Evolutionary conservation across 2,329 filamentous ascomycete species (phyloP).

Genomic region (Macrophomina tecta): DNA sequence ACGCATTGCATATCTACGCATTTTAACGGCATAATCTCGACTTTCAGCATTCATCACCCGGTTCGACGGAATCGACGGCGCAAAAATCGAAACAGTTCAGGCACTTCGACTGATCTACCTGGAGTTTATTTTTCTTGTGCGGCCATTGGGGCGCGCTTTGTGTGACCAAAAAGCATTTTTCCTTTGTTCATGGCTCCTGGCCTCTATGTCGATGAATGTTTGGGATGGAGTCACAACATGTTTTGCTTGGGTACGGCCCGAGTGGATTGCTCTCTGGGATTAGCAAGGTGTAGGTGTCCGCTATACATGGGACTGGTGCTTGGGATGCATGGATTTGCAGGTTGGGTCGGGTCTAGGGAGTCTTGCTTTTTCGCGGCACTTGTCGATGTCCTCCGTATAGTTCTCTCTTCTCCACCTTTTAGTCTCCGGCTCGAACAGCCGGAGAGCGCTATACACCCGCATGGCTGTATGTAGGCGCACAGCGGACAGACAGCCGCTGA

Average conservation of each 20-base stretch:
- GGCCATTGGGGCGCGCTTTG: slow-evolving; percentile 8
- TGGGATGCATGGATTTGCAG: slow-evolving; percentile 20
- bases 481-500: slow-evolving; percentile 5
- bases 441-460: slow-evolving; percentile 23
- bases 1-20: slow-evolving; percentile 25
- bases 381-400: slow-evolving; percentile 18
- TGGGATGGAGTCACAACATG: slow-evolving; percentile 8
- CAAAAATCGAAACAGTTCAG: slow-evolving; percentile 21
- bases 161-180: slow-evolving; percentile 25
- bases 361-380: slow-evolving; percentile 7
- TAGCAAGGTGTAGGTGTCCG: slow-evolving; percentile 27
- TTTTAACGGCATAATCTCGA: slow-evolving; percentile 27
- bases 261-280: slow-evolving; percentile 27
- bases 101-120: neutral
- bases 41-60: slow-evolving; percentile 21
- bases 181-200: slow-evolving; percentile 1
- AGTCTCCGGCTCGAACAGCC: slow-evolving; percentile 4
- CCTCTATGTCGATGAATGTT: slow-evolving; percentile 4
- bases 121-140: slow-evolving; percentile 13
- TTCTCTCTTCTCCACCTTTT: slow-evolving; percentile 16
- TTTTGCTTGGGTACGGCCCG: slow-evolving; percentile 25
- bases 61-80: slow-evolving; percentile 18
- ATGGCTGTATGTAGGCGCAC: slow-evolving; percentile 27
- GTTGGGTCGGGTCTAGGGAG: slow-evolving; percentile 18
- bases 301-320: slow-evolving; percentile 26